Evolutionary conservation across 2,329 filamentous ascomycete genomes (phyloP).

Genomic region (Lecanicillium sp.): DNA sequence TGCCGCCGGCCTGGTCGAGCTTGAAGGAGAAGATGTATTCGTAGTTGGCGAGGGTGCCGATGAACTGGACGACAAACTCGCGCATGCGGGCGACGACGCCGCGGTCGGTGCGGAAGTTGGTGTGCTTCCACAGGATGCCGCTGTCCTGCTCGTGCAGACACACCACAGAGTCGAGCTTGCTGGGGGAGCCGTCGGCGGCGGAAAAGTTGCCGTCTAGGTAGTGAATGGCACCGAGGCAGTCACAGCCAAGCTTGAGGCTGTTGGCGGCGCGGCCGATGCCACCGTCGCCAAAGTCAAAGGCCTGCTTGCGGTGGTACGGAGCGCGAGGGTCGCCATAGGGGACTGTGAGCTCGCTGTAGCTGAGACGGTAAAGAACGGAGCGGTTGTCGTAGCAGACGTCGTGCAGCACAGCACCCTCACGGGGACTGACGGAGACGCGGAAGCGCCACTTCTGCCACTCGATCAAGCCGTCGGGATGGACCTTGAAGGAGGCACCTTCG

Average conservation of each 20-base stretch:
- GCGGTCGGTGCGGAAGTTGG: constrained; percentile 57
- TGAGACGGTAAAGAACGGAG: constrained; percentile 58
- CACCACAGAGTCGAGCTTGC: constrained; percentile 47
- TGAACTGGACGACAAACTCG: constrained; percentile 59
- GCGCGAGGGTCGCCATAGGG: constrained; percentile 59
- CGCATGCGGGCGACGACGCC: constrained; percentile 53
- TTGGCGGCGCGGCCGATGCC: constrained; percentile 61
- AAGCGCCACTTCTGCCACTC: constrained; percentile 64
- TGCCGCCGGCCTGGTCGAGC: constrained; percentile 54
- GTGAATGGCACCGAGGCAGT: constrained; percentile 62
- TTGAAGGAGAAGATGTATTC: constrained; percentile 51
- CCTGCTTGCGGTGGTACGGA: constrained; percentile 62
- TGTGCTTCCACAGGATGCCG: constrained; percentile 65
- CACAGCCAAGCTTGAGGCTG: constrained; percentile 60
- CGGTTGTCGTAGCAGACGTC: constrained; percentile 61
- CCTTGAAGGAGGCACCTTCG: constrained; percentile 58
- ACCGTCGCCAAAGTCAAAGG: constrained; percentile 65
- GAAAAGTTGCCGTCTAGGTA: constrained; percentile 52
- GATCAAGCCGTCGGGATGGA: constrained; percentile 40
- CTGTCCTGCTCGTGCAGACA: constrained; percentile 66
- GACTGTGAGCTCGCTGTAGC: constrained; percentile 62
- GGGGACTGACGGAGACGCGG: constrained; percentile 59
- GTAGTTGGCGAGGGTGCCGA: constrained; percentile 64
- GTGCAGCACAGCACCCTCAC: constrained; percentile 64
- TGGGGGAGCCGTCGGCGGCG: constrained; percentile 43